Evolutionary conservation across 192 early-diverging fungal species (phyloP).

Genomic region (Diversispora epigaea): DNA sequence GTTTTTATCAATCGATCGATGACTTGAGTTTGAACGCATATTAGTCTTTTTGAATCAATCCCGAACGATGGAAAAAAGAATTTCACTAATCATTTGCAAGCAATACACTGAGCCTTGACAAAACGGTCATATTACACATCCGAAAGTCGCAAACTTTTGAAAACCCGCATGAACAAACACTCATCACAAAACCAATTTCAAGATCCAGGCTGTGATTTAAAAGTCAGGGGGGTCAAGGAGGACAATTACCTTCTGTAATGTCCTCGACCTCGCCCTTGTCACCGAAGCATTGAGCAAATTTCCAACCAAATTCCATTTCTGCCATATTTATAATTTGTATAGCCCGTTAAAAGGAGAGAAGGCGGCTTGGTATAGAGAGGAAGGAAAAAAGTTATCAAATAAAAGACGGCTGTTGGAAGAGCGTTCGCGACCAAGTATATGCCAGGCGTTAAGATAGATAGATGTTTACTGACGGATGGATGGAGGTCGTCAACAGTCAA

Average conservation of each 20-base stretch:
- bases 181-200: not conserved
- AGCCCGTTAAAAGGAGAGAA: constrained; percentile 16
- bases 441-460: constrained; percentile 22
- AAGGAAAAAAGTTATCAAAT: constrained; percentile 7
- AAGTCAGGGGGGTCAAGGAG: not conserved
- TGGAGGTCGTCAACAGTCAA: constrained; percentile 29
- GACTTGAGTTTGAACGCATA: too few relatives aligned
- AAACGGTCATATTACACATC: constrained; percentile 5
- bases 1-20: too few relatives aligned
- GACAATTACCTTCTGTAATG: constrained; percentile 91
- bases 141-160: not conserved
- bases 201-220: constrained; percentile 12
- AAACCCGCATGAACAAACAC: not conserved
- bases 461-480: constrained; percentile 24
- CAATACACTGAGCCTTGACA: not conserved
- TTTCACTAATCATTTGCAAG: not conserved
- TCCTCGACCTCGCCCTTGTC: constrained; percentile 99
- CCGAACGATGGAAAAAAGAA: not conserved
- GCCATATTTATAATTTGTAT: constrained; percentile 24
- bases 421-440: constrained; percentile 22
- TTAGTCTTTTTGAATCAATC: not conserved
- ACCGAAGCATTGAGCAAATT: constrained; percentile 99
- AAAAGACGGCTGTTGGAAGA: constrained; percentile 9
- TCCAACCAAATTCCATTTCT: constrained; percentile 60
- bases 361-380: constrained; percentile 3